Percentiles rank a stretch among this genome's conserved stretches.
Conservation (phyloP, 495 filamentous ascomycete species). For the Annulohypoxylon moriforme region DNA sequence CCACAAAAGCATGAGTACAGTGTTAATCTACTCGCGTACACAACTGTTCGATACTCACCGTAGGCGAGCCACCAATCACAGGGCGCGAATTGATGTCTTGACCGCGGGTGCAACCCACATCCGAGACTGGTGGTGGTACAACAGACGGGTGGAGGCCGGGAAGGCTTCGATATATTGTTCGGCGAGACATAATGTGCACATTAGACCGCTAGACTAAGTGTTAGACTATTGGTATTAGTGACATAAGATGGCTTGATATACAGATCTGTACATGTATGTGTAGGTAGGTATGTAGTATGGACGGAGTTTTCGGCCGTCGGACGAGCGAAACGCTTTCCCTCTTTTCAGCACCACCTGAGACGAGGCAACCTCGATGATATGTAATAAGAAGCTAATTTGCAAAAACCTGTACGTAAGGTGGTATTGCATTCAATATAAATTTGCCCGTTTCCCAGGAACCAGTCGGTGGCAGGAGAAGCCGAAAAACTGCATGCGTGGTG, state of each 20-base stretch:
- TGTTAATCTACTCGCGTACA: constrained; percentile 9
- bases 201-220: too few relatives aligned
- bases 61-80: constrained; percentile 34
- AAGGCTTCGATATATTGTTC: constrained; percentile 9
- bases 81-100: background rate
- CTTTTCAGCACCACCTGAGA: constrained; percentile 42
- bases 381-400: constrained; percentile 27
- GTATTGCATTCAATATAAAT: constrained; percentile 28
- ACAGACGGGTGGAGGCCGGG: constrained; percentile 25
- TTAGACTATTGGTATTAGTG: background rate
- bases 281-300: background rate
- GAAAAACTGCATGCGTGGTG: constrained; percentile 6
- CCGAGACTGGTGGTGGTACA: constrained; percentile 38
- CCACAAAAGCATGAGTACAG: background rate
- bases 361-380: constrained; percentile 31
- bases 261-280: background rate
- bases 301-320: constrained; percentile 21
- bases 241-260: background rate
- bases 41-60: constrained; percentile 19
- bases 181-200: constrained; percentile 10
- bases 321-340: constrained; percentile 42
- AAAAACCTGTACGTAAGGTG: constrained; percentile 10
- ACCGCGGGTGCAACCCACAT: constrained; percentile 40
- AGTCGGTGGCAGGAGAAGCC: constrained; percentile 14
- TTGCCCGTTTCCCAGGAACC: constrained; percentile 29